Conservation (phyloP, 208 protist genomes). For the Angomonas deanei region DNA sequence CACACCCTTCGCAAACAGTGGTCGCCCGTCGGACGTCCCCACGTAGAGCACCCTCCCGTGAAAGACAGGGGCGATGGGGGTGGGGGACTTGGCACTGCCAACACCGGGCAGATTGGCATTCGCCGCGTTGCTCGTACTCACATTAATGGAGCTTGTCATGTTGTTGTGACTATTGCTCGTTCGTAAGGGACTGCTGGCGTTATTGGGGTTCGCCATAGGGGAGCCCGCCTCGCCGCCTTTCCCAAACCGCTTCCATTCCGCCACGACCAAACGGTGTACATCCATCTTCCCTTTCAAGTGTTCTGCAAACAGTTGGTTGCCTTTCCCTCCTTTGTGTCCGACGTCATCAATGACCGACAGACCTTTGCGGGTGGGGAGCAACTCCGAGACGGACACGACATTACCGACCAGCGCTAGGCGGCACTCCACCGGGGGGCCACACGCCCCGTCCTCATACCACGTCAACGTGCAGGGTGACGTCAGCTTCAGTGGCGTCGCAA, state of each 20-base stretch:
- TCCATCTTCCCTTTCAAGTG: slow-evolving; percentile 3
- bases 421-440: slow-evolving; percentile 1
- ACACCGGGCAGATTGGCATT: background rate
- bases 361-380: background rate
- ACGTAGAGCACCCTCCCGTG: slow-evolving; percentile 27
- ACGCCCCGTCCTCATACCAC: slow-evolving; percentile 18
- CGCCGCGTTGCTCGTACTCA: background rate
- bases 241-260: background rate
- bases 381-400: background rate
- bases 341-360: background rate
- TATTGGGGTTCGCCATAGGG: too few species aligned
- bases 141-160: background rate
- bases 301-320: slow-evolving; percentile 5
- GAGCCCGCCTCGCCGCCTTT: background rate
- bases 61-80: slow-evolving; percentile 13
- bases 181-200: too few species aligned
- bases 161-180: background rate
- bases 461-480: slow-evolving; percentile 20
- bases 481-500: slow-evolving; percentile 23
- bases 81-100: background rate
- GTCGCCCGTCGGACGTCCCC: slow-evolving; percentile 20
- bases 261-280: background rate
- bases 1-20: slow-evolving; percentile 21
- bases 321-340: background rate
- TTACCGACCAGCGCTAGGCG: background rate